These are phyloP conservation scores for Penicillium sp. DNA, from an alignment of 2,329 filamentous ascomycete species.

Conservation along the genomic window DNA sequence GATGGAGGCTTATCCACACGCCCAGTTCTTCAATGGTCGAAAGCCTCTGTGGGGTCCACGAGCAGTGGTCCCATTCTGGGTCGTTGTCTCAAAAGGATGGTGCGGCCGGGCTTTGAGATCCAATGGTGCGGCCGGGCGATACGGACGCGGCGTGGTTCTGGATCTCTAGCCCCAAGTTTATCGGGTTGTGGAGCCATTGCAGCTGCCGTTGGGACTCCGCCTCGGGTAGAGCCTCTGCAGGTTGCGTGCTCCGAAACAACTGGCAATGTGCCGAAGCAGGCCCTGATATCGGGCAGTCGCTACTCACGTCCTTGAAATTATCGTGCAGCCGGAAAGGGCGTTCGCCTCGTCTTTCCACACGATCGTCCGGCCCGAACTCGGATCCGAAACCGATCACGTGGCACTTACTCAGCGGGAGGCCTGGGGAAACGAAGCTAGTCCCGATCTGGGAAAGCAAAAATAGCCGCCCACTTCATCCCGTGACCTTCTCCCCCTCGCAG, in stretches of 20 bases:
- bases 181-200: constrained; percentile 17
- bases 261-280: constrained; percentile 2
- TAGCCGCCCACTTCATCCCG: constrained; percentile 23
- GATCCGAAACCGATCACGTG: constrained; percentile 12
- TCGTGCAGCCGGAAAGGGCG: neutral
- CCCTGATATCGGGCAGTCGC: neutral
- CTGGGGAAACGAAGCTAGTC: constrained; percentile 19
- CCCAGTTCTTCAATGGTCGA: neutral
- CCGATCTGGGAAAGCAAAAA: constrained; percentile 19
- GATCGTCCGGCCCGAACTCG: constrained; percentile 6
- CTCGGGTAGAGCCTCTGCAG: constrained; percentile 10
- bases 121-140: constrained; percentile 6
- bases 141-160: constrained; percentile 7
- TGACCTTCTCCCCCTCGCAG: constrained; percentile 25
- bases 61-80: constrained; percentile 7
- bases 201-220: constrained; percentile 8
- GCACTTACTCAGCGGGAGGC: neutral
- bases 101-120: constrained; percentile 4
- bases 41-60: neutral
- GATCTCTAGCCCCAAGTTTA: constrained; percentile 15
- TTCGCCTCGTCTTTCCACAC: neutral
- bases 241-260: neutral
- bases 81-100: neutral
- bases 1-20: constrained; percentile 12
- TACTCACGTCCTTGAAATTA: neutral